Percentiles rank a stretch among this genome's conserved stretches.
Conservation (phyloP, 768 basidiomycete species). For the Boletus speciosus region DNA sequence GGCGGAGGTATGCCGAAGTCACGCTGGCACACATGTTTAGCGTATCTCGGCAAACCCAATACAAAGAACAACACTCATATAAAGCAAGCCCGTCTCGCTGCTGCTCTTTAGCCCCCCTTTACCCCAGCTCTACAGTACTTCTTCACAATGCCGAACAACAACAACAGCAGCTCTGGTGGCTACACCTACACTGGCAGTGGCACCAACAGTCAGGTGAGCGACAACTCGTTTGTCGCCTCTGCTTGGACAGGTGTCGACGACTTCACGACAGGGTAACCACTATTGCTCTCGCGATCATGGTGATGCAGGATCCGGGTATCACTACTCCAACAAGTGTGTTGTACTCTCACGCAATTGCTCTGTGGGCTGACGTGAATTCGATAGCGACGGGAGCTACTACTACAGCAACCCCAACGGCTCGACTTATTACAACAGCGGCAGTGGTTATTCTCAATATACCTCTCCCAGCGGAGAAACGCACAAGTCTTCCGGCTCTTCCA, state of each 20-base stretch:
- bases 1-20: too few relatives aligned
- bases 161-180: constrained; percentile 19
- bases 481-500: constrained; percentile 28
- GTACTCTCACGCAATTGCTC: not conserved
- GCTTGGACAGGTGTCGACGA: not conserved
- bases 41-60: not conserved
- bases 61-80: constrained; percentile 16
- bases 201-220: constrained; percentile 49
- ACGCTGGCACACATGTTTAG: too few relatives aligned
- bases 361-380: not conserved
- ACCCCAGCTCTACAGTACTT: not conserved
- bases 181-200: constrained; percentile 47
- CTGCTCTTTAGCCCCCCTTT: not conserved
- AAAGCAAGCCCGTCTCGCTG: not conserved
- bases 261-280: constrained; percentile 51
- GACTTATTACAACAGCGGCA: constrained; percentile 54
- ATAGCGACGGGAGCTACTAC: constrained; percentile 57
- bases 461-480: constrained; percentile 36
- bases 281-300: constrained; percentile 53
- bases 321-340: constrained; percentile 58
- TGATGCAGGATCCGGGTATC: constrained; percentile 44
- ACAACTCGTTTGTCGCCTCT: not conserved
- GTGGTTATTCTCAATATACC: constrained; percentile 49
- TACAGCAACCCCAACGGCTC: constrained; percentile 60
- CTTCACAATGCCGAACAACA: constrained; percentile 13